Evolutionary conservation across 2,329 filamentous ascomycete genomes (phyloP).

Genomic region (Neocatenulostroma microsporum): DNA sequence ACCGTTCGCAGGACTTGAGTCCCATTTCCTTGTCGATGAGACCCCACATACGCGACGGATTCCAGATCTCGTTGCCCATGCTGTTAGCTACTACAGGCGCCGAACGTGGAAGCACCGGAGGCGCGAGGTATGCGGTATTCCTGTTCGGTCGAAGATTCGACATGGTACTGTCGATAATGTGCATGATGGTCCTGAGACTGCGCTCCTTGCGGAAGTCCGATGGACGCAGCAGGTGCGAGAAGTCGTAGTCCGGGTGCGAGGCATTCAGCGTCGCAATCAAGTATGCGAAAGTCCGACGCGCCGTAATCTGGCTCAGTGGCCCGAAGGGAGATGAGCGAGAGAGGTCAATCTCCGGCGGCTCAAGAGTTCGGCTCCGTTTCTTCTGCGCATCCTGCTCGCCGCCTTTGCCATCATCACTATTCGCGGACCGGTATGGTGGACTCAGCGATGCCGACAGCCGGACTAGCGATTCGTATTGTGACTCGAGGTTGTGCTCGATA

Average conservation of each 20-base stretch:
- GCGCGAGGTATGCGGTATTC: slow-evolving; percentile 20
- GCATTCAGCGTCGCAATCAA: slow-evolving; percentile 94
- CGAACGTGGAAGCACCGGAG: slow-evolving; percentile 18
- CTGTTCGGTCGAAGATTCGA: slow-evolving; percentile 66
- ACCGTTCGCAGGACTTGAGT: slow-evolving; percentile 78
- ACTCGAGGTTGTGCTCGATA: slow-evolving; percentile 85
- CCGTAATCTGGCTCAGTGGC: slow-evolving; percentile 76
- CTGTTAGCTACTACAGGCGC: slow-evolving; percentile 18
- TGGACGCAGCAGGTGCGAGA: slow-evolving; percentile 82
- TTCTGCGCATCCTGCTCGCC: slow-evolving; percentile 22
- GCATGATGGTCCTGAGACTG: slow-evolving; percentile 72
- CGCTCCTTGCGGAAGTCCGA: slow-evolving; percentile 83
- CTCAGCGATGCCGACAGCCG: slow-evolving; percentile 82
- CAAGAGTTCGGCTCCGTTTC: slow-evolving; percentile 21
- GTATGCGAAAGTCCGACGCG: slow-evolving; percentile 88
- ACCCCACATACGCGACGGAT: slow-evolving; percentile 84
- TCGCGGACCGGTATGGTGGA: slow-evolving; percentile 54
- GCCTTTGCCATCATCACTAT: slow-evolving; percentile 17
- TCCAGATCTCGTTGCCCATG: slow-evolving; percentile 52
- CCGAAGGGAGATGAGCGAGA: slow-evolving; percentile 88
- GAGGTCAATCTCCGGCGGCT: slow-evolving; percentile 48
- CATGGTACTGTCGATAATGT: slow-evolving; percentile 77
- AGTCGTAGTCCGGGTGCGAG: slow-evolving; percentile 93
- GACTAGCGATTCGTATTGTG: slow-evolving; percentile 80
- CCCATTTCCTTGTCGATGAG: slow-evolving; percentile 92